Evolutionary conservation across 176 grass and related monocot genomes (phyloP).

Genomic region (Triticum monococcum): DNA sequence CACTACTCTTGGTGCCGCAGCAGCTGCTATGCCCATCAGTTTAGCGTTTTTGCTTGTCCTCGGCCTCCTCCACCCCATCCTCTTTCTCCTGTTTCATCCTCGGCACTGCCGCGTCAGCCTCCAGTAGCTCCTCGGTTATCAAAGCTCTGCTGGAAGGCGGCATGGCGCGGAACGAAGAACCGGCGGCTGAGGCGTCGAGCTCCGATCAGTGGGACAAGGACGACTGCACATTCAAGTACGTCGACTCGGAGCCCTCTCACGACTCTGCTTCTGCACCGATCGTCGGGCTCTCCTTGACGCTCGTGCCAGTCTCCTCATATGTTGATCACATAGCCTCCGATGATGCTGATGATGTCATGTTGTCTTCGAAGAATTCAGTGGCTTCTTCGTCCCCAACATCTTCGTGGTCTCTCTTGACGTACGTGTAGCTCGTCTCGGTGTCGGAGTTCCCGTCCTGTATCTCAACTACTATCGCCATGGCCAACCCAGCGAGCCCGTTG

Average conservation of each 20-base stretch:
- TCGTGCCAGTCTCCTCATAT: not conserved
- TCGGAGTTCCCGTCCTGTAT: constrained; percentile 44
- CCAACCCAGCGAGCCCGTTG: not conserved
- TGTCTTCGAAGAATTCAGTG: not conserved
- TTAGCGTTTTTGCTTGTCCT: not conserved
- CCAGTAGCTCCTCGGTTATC: constrained; percentile 28
- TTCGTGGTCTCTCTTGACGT: constrained; percentile 24
- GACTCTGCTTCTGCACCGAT: constrained; percentile 27
- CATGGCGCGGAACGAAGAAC: constrained; percentile 18
- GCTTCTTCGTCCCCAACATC: not conserved
- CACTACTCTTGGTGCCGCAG: not conserved
- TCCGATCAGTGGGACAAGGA: constrained; percentile 59
- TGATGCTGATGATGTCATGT: no score
- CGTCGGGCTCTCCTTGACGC: not conserved
- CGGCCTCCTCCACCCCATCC: not conserved
- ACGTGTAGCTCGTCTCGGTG: constrained; percentile 52
- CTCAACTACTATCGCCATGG: constrained; percentile 34
- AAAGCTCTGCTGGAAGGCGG: constrained; percentile 6
- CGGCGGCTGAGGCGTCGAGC: constrained; percentile 11
- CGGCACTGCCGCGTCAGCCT: constrained; percentile 12
- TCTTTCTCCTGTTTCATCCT: constrained; percentile 38
- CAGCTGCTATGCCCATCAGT: not conserved
- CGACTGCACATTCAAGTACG: constrained; percentile 57
- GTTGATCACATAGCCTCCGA: not conserved
- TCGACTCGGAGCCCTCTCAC: constrained; percentile 45